Conservation (phyloP, 2,329 filamentous ascomycete species). For the Drechslerella stenobrocha region DNA sequence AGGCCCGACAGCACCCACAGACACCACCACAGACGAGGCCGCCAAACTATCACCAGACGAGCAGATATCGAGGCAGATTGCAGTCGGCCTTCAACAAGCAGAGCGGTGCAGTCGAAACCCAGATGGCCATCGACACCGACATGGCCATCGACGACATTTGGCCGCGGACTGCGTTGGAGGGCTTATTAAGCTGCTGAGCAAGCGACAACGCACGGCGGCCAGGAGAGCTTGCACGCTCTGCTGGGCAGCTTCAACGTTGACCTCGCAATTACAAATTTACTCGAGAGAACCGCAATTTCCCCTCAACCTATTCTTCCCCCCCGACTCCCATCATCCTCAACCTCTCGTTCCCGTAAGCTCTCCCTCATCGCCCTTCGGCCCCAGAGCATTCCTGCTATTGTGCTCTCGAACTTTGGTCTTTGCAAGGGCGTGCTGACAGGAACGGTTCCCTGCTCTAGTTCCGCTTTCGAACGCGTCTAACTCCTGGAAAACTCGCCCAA, state of each 20-base stretch:
- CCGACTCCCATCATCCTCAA: conserved; percentile 1
- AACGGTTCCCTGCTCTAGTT: conserved; percentile 7
- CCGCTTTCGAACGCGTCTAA: conserved; percentile 35
- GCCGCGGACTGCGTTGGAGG: not conserved
- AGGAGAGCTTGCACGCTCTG: not conserved
- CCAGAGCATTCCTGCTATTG: not conserved
- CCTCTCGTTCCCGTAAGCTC: conserved; percentile 5
- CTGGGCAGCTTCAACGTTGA: conserved; percentile 18
- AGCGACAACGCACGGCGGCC: conserved; percentile 18
- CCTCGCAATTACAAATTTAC: not conserved
- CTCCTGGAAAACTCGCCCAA: conserved; percentile 23
- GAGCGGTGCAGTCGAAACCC: no score
- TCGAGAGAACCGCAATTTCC: conserved; percentile 12
- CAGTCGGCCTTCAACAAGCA: not conserved
- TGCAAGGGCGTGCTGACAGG: not conserved
- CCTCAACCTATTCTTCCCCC: conserved; percentile 18
- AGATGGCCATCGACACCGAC: not conserved
- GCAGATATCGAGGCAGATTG: not conserved
- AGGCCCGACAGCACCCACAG: no score
- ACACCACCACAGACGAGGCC: no score
- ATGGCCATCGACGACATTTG: not conserved
- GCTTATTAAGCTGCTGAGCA: conserved; percentile 10
- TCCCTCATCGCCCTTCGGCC: not conserved
- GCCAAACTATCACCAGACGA: no score
- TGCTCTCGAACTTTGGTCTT: conserved; percentile 1